Evolutionary conservation across 345 rosid genomes (phyloP).

Genomic region (Brassica rapa): DNA sequence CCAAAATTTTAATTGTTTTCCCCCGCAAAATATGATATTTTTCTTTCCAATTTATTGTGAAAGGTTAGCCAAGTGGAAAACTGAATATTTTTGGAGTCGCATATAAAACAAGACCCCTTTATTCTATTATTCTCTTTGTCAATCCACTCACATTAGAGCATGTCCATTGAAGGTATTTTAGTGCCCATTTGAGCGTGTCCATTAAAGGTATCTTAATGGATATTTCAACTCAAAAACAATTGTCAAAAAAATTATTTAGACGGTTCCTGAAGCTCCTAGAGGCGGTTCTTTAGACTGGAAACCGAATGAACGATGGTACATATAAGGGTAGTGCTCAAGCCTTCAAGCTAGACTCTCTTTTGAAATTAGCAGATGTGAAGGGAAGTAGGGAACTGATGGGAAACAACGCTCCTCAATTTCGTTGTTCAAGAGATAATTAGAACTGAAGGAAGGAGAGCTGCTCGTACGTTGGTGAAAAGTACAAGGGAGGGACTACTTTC

Average conservation of each 20-base stretch:
- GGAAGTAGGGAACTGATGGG: constrained; percentile 65
- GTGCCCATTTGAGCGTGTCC: no score
- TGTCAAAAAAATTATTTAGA: constrained; percentile 26
- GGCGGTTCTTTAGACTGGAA: constrained; percentile 98
- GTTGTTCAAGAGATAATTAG: constrained; percentile 94
- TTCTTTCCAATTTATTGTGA: neutral
- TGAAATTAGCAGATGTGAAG: constrained; percentile 90
- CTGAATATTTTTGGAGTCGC: neutral
- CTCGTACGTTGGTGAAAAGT: constrained; percentile 43
- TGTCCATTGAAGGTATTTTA: neutral
- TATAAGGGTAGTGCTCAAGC: constrained; percentile 97
- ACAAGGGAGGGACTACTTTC: constrained; percentile 35
- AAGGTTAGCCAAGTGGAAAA: neutral
- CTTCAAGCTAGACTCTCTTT: constrained; percentile 93
- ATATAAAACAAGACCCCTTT: neutral
- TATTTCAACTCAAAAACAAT: neutral
- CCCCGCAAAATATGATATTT: neutral
- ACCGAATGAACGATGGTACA: constrained; percentile 97
- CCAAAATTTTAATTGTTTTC: neutral
- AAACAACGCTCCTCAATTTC: constrained; percentile 93
- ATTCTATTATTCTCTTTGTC: neutral
- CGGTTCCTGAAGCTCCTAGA: constrained; percentile 91
- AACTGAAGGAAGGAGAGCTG: constrained; percentile 87
- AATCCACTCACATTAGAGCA: neutral
- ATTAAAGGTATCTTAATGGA: no score